A percentile compares a stretch with the other conserved stretches of the same genome.
These are phyloP conservation scores for Aspergillus glaucus DNA, from an alignment of 2,329 filamentous ascomycete species.

Conservation along the genomic window DNA sequence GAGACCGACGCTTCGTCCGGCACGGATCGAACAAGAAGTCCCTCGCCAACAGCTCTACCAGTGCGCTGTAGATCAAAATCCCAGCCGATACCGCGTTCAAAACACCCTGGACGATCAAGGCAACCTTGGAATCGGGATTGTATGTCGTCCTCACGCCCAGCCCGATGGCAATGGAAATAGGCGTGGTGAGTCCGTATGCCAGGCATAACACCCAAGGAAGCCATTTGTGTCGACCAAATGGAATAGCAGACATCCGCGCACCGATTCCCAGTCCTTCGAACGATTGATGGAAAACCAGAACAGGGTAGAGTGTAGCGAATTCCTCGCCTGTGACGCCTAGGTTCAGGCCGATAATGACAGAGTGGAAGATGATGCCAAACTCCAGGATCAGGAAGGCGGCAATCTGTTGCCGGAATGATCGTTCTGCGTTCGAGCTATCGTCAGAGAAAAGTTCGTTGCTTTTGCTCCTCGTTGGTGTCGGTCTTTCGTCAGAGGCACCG, in stretches of 20 bases:
- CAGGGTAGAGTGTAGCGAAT: slow-evolving; percentile 53
- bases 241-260: slow-evolving; percentile 53
- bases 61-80: slow-evolving; percentile 46
- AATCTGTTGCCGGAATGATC: slow-evolving; percentile 32
- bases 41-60: slow-evolving; percentile 46
- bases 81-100: slow-evolving; percentile 45
- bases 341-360: slow-evolving; percentile 58
- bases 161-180: slow-evolving; percentile 44
- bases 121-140: slow-evolving; percentile 35
- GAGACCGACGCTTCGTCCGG: slow-evolving; percentile 33
- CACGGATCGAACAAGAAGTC: slow-evolving; percentile 48
- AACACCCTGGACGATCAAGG: slow-evolving; percentile 42
- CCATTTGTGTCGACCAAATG: slow-evolving; percentile 41
- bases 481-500: background rate
- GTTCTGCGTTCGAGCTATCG: slow-evolving; percentile 9
- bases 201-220: slow-evolving; percentile 46
- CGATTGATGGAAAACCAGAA: slow-evolving; percentile 58
- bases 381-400: slow-evolving; percentile 46
- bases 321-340: slow-evolving; percentile 54
- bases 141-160: slow-evolving; percentile 43
- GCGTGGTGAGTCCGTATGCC: slow-evolving; percentile 48
- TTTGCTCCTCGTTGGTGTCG: background rate
- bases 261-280: slow-evolving; percentile 60
- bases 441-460: background rate
- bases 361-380: slow-evolving; percentile 59